These are phyloP conservation scores for Rhodamnia argentea DNA, from an alignment of 345 rosid genomes.

Conservation along the genomic window DNA sequence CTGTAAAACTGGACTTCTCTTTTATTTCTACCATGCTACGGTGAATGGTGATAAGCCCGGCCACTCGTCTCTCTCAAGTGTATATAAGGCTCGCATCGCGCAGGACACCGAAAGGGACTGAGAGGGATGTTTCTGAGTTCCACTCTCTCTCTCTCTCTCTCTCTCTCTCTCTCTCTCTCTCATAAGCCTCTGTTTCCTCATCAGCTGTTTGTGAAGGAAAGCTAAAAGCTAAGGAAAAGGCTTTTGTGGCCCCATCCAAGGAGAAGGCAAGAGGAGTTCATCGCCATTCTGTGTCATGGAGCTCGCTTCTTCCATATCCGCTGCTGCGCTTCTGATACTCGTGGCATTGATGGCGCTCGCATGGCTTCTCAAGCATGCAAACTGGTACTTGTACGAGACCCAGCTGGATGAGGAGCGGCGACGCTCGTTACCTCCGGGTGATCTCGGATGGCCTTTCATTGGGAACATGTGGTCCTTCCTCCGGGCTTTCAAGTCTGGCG, in stretches of 20 bases:
- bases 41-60: neutral
- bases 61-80: neutral
- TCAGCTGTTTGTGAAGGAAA: neutral
- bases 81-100: neutral
- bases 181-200: neutral
- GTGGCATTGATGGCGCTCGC: constrained; percentile 15
- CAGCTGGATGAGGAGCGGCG: constrained; percentile 35
- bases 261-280: neutral
- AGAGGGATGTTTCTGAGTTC: neutral
- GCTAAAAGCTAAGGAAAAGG: neutral
- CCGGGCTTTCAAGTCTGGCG: constrained; percentile 54
- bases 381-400: constrained; percentile 51
- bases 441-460: constrained; percentile 78
- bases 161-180: neutral
- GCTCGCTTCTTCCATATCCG: neutral
- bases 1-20: neutral
- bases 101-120: neutral
- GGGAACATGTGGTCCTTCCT: constrained; percentile 90
- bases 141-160: neutral
- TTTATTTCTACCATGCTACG: neutral
- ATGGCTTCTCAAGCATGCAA: constrained; percentile 38
- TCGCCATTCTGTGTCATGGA: neutral
- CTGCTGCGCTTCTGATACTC: neutral
- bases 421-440: constrained; percentile 61
- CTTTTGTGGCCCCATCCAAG: neutral